A percentile compares a stretch with the other conserved stretches of the same genome.
phyloP scores from a whole-genome alignment of 192 early-diverging fungal genomes.

The Chytriomyces sp. region DNA sequence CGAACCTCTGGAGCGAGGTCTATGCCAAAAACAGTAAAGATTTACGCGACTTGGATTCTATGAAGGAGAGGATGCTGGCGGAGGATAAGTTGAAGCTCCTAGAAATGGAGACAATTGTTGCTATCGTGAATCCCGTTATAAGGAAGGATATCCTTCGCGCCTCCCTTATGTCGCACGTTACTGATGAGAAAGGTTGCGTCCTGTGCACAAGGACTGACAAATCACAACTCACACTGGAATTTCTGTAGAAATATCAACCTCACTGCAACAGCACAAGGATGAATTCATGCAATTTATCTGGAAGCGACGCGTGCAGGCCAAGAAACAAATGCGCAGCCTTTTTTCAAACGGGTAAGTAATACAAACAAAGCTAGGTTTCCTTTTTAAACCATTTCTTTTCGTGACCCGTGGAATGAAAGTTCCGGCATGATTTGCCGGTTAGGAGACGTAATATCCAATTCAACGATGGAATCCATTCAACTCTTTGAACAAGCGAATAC shows the following conservation, averaged over 20 bases:
- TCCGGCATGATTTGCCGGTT: conserved; percentile 54
- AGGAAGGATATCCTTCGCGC: conserved; percentile 50
- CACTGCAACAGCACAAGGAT: conserved; percentile 54
- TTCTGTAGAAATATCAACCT: conserved; percentile 45
- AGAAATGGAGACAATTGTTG: conserved; percentile 56
- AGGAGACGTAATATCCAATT: conserved; percentile 52
- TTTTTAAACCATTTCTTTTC: not conserved
- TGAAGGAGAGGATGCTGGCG: conserved; percentile 49
- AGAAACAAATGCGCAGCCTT: conserved; percentile 46
- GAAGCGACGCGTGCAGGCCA: conserved; percentile 48
- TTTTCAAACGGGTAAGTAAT: conserved; percentile 52
- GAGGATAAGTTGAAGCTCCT: conserved; percentile 51
- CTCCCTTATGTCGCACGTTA: conserved; percentile 50
- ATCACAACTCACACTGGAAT: not conserved
- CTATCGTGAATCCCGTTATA: conserved; percentile 48
- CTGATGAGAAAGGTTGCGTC: conserved; percentile 53
- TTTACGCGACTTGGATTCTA: conserved; percentile 32
- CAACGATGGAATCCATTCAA: conserved; percentile 45
- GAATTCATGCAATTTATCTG: conserved; percentile 61
- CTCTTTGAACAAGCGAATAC: conserved; percentile 49
- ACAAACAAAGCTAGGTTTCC: not conserved
- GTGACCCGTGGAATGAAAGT: conserved; percentile 15
- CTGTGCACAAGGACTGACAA: too few species aligned
- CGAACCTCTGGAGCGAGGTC: conserved; percentile 20
- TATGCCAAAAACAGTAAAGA: conserved; percentile 25